A percentile compares a stretch with the other conserved stretches of the same genome.
phyloP scores from a whole-genome alignment of 768 basidiomycete species.

The Collybia sp. region DNA sequence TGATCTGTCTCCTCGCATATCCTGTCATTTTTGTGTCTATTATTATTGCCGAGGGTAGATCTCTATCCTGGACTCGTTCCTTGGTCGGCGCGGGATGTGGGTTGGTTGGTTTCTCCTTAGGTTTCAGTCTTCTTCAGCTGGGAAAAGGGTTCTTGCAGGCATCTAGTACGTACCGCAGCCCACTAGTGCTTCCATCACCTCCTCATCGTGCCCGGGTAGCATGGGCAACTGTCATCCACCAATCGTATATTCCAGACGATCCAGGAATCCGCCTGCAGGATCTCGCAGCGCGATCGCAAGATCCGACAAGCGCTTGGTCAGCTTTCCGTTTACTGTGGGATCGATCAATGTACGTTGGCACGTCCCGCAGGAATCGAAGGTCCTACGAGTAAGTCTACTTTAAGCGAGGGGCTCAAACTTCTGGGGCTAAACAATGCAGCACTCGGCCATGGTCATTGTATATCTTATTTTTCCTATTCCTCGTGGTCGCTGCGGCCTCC shows the following conservation, averaged over 20 bases:
- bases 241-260: slow-evolving; percentile 21
- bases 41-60: slow-evolving; percentile 18
- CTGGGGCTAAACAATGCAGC: slow-evolving; percentile 15
- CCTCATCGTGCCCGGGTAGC: slow-evolving; percentile 16
- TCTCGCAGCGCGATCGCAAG: slow-evolving; percentile 25
- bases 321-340: slow-evolving; percentile 31
- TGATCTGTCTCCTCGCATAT: slow-evolving; percentile 26
- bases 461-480: slow-evolving; percentile 29
- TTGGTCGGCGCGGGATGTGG: slow-evolving; percentile 30
- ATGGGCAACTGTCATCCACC: slow-evolving; percentile 41
- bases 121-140: slow-evolving; percentile 22
- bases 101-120: slow-evolving; percentile 24
- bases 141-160: slow-evolving; percentile 29
- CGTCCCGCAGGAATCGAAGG: slow-evolving; percentile 21
- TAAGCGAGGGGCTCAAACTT: background rate
- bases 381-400: slow-evolving; percentile 31
- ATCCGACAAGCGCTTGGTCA: slow-evolving; percentile 21
- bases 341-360: slow-evolving; percentile 24
- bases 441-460: slow-evolving; percentile 31
- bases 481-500: slow-evolving; percentile 19
- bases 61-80: slow-evolving; percentile 37
- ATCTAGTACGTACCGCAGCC: slow-evolving; percentile 22
- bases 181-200: background rate
- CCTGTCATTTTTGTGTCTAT: slow-evolving; percentile 27
- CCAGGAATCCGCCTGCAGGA: slow-evolving; percentile 32